These are phyloP conservation scores for Pseudogymnoascus sp. DNA, from an alignment of 2,329 filamentous ascomycete species.

Conservation along the genomic window DNA sequence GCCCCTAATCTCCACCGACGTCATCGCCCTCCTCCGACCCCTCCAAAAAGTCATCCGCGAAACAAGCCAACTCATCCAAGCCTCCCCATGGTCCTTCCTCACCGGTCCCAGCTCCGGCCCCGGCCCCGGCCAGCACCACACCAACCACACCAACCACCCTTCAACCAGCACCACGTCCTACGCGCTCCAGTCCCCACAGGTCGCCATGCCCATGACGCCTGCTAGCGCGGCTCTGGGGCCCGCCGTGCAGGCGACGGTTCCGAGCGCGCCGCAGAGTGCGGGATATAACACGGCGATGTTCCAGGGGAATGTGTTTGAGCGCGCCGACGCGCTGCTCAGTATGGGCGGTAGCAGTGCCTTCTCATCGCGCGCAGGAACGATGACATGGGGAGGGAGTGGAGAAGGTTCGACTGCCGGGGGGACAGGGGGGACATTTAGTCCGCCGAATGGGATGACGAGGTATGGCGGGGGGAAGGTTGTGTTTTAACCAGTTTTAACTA, in stretches of 20 bases:
- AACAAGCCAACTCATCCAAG: slow-evolving; percentile 62
- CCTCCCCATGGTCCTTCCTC: slow-evolving; percentile 46
- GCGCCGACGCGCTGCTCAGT: slow-evolving; percentile 26
- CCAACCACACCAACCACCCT: neutral
- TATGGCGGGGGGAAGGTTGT: neutral
- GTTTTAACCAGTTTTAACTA: neutral
- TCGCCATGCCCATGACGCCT: slow-evolving; percentile 71
- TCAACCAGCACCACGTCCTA: slow-evolving; percentile 14
- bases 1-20: slow-evolving; percentile 52
- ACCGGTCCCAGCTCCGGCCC: neutral
- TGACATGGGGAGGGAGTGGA: slow-evolving; percentile 18
- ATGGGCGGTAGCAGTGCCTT: slow-evolving; percentile 17
- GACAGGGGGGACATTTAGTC: neutral
- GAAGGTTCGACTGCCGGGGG: neutral
- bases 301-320: slow-evolving; percentile 26
- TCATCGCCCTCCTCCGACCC: slow-evolving; percentile 65
- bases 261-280: slow-evolving; percentile 48
- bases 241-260: slow-evolving; percentile 81
- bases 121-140: neutral
- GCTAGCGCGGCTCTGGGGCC: slow-evolving; percentile 82
- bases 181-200: slow-evolving; percentile 32
- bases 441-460: neutral
- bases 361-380: slow-evolving; percentile 27
- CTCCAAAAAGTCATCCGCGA: slow-evolving; percentile 79
- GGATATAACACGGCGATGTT: slow-evolving; percentile 25